phyloP scores from a whole-genome alignment of 768 basidiomycete genomes.

The Lactifluus rugatus region DNA sequence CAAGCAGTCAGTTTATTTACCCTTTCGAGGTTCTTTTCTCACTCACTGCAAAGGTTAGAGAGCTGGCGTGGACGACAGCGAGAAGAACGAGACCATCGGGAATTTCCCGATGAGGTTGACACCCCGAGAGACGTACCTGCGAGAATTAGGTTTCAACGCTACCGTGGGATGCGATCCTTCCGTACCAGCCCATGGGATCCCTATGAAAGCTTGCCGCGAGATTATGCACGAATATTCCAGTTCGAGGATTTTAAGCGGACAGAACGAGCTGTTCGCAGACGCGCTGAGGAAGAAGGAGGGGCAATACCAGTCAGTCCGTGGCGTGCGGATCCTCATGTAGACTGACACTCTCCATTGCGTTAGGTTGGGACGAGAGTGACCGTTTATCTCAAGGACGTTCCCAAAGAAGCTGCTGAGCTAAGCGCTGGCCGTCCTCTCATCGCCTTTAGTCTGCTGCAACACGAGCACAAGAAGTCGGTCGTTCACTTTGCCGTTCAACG shows the following conservation, averaged over 20 bases:
- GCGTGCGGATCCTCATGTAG: neutral
- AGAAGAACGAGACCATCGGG: constrained; percentile 70
- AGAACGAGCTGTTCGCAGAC: constrained; percentile 55
- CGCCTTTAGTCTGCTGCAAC: constrained; percentile 77
- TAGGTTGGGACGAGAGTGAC: constrained; percentile 81
- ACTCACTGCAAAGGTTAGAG: constrained; percentile 38
- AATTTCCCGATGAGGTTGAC: constrained; percentile 96
- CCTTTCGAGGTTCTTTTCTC: constrained; percentile 8
- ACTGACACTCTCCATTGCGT: neutral
- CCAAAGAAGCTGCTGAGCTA: constrained; percentile 39
- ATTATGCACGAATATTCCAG: constrained; percentile 93
- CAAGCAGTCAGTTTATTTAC: constrained; percentile 54
- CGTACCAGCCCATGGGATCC: constrained; percentile 97
- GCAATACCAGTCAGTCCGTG: constrained; percentile 51
- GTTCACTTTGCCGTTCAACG: constrained; percentile 88
- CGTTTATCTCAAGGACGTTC: constrained; percentile 65
- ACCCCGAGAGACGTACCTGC: constrained; percentile 83
- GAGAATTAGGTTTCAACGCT: constrained; percentile 78
- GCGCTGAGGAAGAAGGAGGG: constrained; percentile 50
- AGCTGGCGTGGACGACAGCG: constrained; percentile 60
- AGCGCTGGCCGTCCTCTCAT: constrained; percentile 41
- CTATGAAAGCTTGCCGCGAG: constrained; percentile 87
- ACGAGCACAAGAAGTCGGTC: constrained; percentile 93
- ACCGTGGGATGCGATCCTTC: constrained; percentile 84
- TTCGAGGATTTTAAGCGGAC: constrained; percentile 93